These are phyloP conservation scores for Helichrysum umbraculigerum DNA, from an alignment of 129 eudicot genomes.

Conservation along the genomic window DNA sequence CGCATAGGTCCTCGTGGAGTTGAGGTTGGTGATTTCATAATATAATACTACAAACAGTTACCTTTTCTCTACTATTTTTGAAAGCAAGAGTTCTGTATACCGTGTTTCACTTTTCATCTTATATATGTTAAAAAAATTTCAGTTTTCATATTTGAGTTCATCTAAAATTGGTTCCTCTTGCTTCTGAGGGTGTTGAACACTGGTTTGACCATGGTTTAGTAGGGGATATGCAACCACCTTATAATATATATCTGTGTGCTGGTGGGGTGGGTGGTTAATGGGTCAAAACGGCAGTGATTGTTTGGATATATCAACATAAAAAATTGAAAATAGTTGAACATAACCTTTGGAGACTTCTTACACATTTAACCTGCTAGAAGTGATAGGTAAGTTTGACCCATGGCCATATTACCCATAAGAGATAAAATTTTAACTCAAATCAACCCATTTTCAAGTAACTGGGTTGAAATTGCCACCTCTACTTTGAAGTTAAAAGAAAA, in stretches of 20 bases:
- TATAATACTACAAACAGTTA: neutral
- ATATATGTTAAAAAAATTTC: too few species aligned
- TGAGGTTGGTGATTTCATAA: slow-evolving; percentile 62
- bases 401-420: too few species aligned
- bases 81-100: neutral
- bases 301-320: neutral
- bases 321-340: neutral
- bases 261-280: neutral
- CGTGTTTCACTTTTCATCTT: neutral
- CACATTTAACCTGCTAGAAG: neutral
- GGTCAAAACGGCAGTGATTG: neutral
- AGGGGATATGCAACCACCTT: slow-evolving; percentile 1
- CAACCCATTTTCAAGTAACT: neutral
- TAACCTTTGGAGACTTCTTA: neutral
- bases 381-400: neutral
- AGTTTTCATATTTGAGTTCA: too few species aligned
- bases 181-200: neutral
- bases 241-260: neutral
- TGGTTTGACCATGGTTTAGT: neutral
- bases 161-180: neutral
- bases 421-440: neutral
- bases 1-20: slow-evolving; percentile 85
- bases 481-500: neutral
- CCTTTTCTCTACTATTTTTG: neutral
- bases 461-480: neutral